Evolutionary conservation across 805 yeast species (phyloP).

Genomic region (Cyberlindnera maclurae): DNA sequence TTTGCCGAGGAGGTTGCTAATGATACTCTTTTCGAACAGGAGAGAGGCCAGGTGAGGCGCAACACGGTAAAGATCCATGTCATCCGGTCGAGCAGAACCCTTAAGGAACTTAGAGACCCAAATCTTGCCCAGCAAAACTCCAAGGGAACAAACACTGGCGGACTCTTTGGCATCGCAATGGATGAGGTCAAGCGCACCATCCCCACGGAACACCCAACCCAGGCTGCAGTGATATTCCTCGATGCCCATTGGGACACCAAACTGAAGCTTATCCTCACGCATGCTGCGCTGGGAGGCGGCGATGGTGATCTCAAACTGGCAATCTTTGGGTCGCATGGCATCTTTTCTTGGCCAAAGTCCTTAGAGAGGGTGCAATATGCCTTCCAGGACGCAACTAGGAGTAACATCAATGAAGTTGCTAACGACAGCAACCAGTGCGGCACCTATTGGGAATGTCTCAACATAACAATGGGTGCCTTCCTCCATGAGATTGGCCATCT

Average conservation of each 20-base stretch:
- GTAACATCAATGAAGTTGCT: constrained; percentile 68
- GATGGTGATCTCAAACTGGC: constrained; percentile 64
- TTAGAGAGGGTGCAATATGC: constrained; percentile 62
- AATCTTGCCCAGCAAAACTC: constrained; percentile 83
- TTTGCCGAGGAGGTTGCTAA: constrained; percentile 58
- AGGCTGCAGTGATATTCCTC: constrained; percentile 78
- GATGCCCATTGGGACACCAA: constrained; percentile 79
- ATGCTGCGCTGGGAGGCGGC: constrained; percentile 95
- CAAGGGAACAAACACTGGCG: constrained; percentile 66
- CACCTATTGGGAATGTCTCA: constrained; percentile 83
- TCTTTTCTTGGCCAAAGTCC: constrained; percentile 88
- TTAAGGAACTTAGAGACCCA: constrained; percentile 66
- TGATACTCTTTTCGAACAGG: constrained; percentile 46
- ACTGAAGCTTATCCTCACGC: constrained; percentile 58
- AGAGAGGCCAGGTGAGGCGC: constrained; percentile 31
- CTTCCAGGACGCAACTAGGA: constrained; percentile 65
- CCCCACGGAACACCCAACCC: constrained; percentile 42
- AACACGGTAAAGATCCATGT: constrained; percentile 75
- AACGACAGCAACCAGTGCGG: constrained; percentile 84
- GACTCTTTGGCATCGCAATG: constrained; percentile 68
- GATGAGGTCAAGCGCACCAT: constrained; percentile 57
- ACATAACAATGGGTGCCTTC: constrained; percentile 86
- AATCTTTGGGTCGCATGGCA: constrained; percentile 89
- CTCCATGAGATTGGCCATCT: constrained; percentile 93
- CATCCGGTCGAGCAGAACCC: constrained; percentile 56